A percentile compares a stretch with the other conserved stretches of the same genome.
Conservation (phyloP, 2,329 filamentous ascomycete species). For the Periglandula ipomoeae region DNA sequence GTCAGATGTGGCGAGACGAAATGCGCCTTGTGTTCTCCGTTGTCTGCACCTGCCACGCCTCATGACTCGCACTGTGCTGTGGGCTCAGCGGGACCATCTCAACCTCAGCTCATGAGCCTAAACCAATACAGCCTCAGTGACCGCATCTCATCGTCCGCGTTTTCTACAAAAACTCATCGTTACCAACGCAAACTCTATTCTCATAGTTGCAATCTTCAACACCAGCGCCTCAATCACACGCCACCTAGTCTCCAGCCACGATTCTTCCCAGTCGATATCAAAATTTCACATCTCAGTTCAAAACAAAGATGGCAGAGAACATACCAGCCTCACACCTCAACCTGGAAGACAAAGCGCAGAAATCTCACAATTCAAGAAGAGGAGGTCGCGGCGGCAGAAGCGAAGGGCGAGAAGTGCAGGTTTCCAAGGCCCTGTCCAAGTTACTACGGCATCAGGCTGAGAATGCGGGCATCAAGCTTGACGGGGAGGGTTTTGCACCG, state of each 20-base stretch:
- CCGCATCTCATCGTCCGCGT: too few species aligned
- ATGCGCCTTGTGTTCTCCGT: too few species aligned
- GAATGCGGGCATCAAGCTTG: slow-evolving; percentile 47
- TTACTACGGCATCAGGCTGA: slow-evolving; percentile 48
- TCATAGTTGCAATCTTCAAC: too few species aligned
- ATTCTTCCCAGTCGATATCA: too few species aligned
- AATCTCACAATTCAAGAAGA: slow-evolving; percentile 11
- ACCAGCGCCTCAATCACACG: too few species aligned
- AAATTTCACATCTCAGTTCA: too few species aligned
- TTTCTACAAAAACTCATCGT: too few species aligned
- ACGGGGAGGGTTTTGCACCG: slow-evolving; percentile 49
- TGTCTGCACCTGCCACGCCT: too few species aligned
- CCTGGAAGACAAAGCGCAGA: slow-evolving; percentile 15
- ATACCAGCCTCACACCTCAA: slow-evolving; percentile 9
- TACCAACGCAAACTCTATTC: too few species aligned
- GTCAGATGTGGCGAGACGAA: too few species aligned
- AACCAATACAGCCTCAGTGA: too few species aligned
- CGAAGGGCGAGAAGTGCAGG: slow-evolving; percentile 33
- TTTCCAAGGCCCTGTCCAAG: slow-evolving; percentile 45
- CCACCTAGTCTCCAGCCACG: too few species aligned
- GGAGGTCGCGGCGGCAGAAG: slow-evolving; percentile 22
- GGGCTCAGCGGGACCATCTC: not conserved
- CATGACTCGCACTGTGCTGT: not conserved
- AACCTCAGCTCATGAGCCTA: not conserved
- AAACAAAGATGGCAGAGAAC: slow-evolving; percentile 2